Evolutionary conservation across 2,329 filamentous ascomycete genomes (phyloP).

Genomic region (Claviceps sp.): DNA sequence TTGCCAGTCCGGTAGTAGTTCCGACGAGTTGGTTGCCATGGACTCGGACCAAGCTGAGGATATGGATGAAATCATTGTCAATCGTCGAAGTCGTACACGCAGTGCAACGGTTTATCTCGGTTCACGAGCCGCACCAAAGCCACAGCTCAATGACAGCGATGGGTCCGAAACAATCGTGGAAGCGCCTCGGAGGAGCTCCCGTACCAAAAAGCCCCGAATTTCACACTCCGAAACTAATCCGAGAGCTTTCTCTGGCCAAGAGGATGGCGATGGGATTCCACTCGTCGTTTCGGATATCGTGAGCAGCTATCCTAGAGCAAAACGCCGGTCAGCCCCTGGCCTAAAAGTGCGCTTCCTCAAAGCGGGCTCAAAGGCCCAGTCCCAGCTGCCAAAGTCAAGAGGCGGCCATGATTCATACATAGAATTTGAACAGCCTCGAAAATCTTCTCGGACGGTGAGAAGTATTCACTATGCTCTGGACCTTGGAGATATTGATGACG

Average conservation of each 20-base stretch:
- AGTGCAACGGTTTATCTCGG: background rate
- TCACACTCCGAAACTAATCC: background rate
- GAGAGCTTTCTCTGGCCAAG: slow-evolving; percentile 11
- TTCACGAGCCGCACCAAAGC: slow-evolving; percentile 2
- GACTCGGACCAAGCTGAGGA: slow-evolving; percentile 13
- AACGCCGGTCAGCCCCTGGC: slow-evolving; percentile 10
- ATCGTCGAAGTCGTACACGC: background rate
- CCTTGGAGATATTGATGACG: slow-evolving; percentile 42
- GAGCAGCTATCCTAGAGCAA: slow-evolving; percentile 9
- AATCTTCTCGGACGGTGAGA: slow-evolving; percentile 34
- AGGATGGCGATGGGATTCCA: slow-evolving; percentile 20
- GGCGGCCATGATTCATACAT: slow-evolving; percentile 29
- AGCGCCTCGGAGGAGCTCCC: slow-evolving; percentile 7
- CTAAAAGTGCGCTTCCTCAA: slow-evolving; percentile 11
- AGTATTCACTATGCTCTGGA: slow-evolving; percentile 35
- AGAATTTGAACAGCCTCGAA: slow-evolving; percentile 38
- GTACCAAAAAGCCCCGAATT: slow-evolving; percentile 1
- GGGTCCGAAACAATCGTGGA: slow-evolving; percentile 1
- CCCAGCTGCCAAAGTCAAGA: slow-evolving; percentile 10
- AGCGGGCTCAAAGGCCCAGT: slow-evolving; percentile 7
- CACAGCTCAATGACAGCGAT: slow-evolving; percentile 3
- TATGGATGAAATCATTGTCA: slow-evolving; percentile 9
- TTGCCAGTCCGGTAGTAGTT: slow-evolving; percentile 15
- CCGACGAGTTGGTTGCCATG: slow-evolving; percentile 14
- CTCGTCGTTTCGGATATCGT: slow-evolving; percentile 25